A percentile compares a stretch with the other conserved stretches of the same genome.
Evolutionary conservation across 2,329 filamentous ascomycete genomes (phyloP).

Genomic region (Biscogniauxia sp.): DNA sequence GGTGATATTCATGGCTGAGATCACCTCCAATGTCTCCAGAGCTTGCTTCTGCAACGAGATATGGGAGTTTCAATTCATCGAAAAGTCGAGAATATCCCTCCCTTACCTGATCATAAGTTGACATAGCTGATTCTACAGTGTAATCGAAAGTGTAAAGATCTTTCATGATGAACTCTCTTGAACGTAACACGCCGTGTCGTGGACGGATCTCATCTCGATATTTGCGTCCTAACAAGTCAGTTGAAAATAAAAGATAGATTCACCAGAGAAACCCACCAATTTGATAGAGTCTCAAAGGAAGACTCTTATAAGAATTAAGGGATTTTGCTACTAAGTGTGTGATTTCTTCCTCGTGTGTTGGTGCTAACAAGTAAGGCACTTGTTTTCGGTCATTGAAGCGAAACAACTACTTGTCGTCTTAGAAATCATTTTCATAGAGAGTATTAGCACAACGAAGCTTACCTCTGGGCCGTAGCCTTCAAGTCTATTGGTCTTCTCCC

Average conservation of each 20-base stretch:
- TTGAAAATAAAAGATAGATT: neutral
- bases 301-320: slow-evolving; percentile 77
- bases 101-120: slow-evolving; percentile 75
- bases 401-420: slow-evolving; percentile 62
- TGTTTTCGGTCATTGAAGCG: slow-evolving; percentile 77
- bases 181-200: slow-evolving; percentile 80
- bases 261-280: slow-evolving; percentile 59
- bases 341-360: slow-evolving; percentile 97
- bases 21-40: slow-evolving; percentile 96
- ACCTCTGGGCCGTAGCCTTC: slow-evolving; percentile 71
- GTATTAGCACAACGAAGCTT: slow-evolving; percentile 14
- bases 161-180: slow-evolving; percentile 95
- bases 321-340: slow-evolving; percentile 73
- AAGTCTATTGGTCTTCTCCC: slow-evolving; percentile 81
- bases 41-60: slow-evolving; percentile 82
- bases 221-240: slow-evolving; percentile 66
- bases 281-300: slow-evolving; percentile 87
- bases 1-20: slow-evolving; percentile 92
- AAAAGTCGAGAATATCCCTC: slow-evolving; percentile 75
- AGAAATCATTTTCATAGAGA: slow-evolving; percentile 3
- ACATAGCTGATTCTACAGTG: slow-evolving; percentile 63
- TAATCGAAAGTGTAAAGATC: slow-evolving; percentile 95
- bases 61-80: slow-evolving; percentile 76
- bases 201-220: slow-evolving; percentile 92
- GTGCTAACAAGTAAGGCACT: slow-evolving; percentile 72